Evolutionary conservation across 2,329 filamentous ascomycete genomes (phyloP), one percentile per base, ranked within the genome.

Genomic region (Cordyceps pruinosa): DNA sequence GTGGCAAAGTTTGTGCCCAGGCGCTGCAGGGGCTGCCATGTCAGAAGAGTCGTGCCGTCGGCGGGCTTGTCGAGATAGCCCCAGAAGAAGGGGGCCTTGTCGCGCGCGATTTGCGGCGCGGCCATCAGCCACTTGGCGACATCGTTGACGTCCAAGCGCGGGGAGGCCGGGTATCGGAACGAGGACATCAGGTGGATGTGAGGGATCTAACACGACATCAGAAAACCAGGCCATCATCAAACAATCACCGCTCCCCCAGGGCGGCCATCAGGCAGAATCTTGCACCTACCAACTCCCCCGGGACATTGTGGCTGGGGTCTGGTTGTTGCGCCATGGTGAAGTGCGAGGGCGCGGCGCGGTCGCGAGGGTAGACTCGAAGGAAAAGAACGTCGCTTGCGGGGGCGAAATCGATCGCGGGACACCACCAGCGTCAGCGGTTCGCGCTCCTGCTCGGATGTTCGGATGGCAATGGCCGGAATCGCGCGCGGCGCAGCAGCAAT

Each of bases 161-260:
- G 84, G 67, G 88, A 83, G 59, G 83, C 74, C 2, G 93, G 89
- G 72, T 92, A 97, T 66, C 87, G 83, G 70, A 87, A 88, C 41
- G 86, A 87, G 49, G 91, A 97, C 62, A 97, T 79, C 61, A 97
- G 84, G 71, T 97, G 93, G 65, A 97, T 84, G 75, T 97, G 93
- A 54, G 86, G 87, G 68, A 95, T 83, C 89, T 94, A 68, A 19
- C 34, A n/a, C 19, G 23, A n/a, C 51, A 13, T 46, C 21, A 53
- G 44, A 6, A n/a, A 42, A 26, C 17, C n/a, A n/a, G 26, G 45
- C 13, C 32, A 12, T 47, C n/a, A 28, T 39, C 28, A n/a, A 45
- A n/a, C 8, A 23, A n/a, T 4, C n/a, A n/a, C n/a, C n/a, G n/a
- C n/a, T n/a, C n/a, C n/a, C 26, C 39, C 19, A 7, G 1, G 17